Evolutionary conservation across 306 rosid species (phyloP), one percentile per base, ranked within the genome.

Genomic region (Glycine tomentella): DNA sequence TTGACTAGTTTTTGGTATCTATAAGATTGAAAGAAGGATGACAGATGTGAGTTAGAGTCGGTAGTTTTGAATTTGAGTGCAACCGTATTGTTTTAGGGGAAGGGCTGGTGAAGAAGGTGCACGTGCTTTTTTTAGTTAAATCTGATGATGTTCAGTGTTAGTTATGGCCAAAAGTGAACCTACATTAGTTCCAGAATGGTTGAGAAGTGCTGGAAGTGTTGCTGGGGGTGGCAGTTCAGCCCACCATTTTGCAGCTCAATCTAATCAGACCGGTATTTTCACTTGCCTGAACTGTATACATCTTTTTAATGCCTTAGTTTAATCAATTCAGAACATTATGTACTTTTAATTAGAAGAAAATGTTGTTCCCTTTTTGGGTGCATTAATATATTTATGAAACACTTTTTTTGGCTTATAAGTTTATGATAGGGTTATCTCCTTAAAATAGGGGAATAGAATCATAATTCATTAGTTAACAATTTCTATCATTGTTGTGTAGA

Each of bases 131-230:
- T 52, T 64, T 80, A 78, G 63, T 69, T 81, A 77, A 64, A 83
- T 79, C 92, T 90, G 87, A 93, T 91, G 84, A 91, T 93, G 98
- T 88, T 91, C 97, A 91, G 88, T 87, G 88, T 85, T 96, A 92
- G 90, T 85, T 87, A 96, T 96, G 99, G 98, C 88, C 85, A 93
- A 89, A 93, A 92, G 99, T 96, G 98, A 96, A 89, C 97, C 98
- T 69, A 44, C 99, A 16, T 92, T 96, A 89, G 97, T 87, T 87
- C 99, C 99, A 84, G 90, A 96, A 93, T 96, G 99, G 99, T 88
- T 96, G 97, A 93, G 97, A 91, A 88, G 81, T 87, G 68, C 97
- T 75, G 99, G 98, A 87, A 85, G 89, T 87, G 91, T 87, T 82
- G 82, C 97, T 53, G 98, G 94, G 84, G 89, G 89, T 82, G 91